Conservation (phyloP, 176 grass and related monocot genomes). For the Microstegium vimineum region DNA sequence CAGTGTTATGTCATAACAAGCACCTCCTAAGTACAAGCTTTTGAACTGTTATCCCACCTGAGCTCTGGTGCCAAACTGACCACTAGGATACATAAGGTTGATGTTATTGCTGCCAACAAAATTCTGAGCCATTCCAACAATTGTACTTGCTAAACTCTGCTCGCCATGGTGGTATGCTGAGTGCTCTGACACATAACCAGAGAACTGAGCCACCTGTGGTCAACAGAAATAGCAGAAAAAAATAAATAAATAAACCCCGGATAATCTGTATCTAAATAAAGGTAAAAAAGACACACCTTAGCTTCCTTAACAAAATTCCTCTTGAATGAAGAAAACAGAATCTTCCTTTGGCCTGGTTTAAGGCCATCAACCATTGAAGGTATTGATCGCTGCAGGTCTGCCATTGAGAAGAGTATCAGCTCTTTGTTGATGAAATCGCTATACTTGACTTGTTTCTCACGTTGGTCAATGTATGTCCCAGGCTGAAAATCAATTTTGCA, state of each 20-base stretch:
- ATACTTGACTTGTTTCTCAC: slow-evolving; percentile 56
- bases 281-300: slow-evolving; percentile 39
- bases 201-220: slow-evolving; percentile 80
- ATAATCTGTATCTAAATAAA: not conserved
- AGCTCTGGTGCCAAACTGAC: slow-evolving; percentile 82
- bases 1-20: not conserved
- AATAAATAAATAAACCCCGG: not conserved
- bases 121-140: slow-evolving; percentile 93
- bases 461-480: slow-evolving; percentile 74
- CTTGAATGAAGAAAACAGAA: slow-evolving; percentile 90
- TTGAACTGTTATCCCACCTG: slow-evolving; percentile 27
- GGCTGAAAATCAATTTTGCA: slow-evolving; percentile 34
- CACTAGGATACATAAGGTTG: slow-evolving; percentile 61
- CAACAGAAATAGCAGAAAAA: not conserved
- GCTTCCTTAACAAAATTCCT: slow-evolving; percentile 66
- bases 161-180: slow-evolving; percentile 89
- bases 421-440: slow-evolving; percentile 96
- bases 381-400: slow-evolving; percentile 85
- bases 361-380: slow-evolving; percentile 93
- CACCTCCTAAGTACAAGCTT: not conserved
- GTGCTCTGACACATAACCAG: slow-evolving; percentile 93
- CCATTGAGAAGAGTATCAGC: slow-evolving; percentile 83
- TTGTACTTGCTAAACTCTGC: slow-evolving; percentile 74
- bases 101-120: slow-evolving; percentile 96
- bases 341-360: slow-evolving; percentile 88